Base-by-base conservation (phyloP, 2,329 filamentous ascomycete species). In the Drechslerella coelobrocha region DNA sequence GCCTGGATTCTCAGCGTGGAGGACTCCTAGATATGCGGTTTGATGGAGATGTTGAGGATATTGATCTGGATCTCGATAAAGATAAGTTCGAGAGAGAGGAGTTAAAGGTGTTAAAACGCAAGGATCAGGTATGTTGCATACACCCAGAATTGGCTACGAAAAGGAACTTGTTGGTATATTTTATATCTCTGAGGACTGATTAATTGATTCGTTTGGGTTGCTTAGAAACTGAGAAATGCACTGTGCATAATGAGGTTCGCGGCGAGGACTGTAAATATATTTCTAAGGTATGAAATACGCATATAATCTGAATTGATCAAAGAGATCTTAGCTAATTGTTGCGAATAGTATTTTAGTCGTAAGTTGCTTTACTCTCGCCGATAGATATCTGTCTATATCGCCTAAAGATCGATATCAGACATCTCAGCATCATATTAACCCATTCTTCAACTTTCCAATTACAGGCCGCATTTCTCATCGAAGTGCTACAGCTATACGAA, bases 51-150 rank as follows among this genome's bases (percentile, higher is more conserved):
- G 50, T 23, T 2, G 52, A 71, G 29, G 66, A 71, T 21, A 59
- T 71, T 48, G 66, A 71, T 51, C n/a, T 71, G 9, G 53, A 71
- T 51, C n/a, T 71, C 12, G 53, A 71, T 51, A 71, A 63, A 12
- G 66, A 71, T 19, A 41, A 31, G 37, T 63, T 71, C 54, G 57
- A 71, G 26, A 52, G 52, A 29, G 59, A 62, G 39, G 66, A 71
- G 45, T 23, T 71, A 59, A 59, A 60, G 59, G 19, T 8, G 21
- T 37, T 71, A 53, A 57, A 45, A 23, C 23, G 24, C 23, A 59
- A 17, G 21, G 66, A 71, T 51, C 19, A 63, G 59, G 66, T 71
- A 51, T 62, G 21, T 26, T 23, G n/a, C 24, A 10, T 21, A 10
- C 12, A 10, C n/a, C 23, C 24, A 10, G 21, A n/a, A 45, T 45